Evolutionary conservation across 2,329 filamentous ascomycete genomes (phyloP), one percentile per base, ranked within the genome.

Genomic region (Curvularia spicifera): DNA sequence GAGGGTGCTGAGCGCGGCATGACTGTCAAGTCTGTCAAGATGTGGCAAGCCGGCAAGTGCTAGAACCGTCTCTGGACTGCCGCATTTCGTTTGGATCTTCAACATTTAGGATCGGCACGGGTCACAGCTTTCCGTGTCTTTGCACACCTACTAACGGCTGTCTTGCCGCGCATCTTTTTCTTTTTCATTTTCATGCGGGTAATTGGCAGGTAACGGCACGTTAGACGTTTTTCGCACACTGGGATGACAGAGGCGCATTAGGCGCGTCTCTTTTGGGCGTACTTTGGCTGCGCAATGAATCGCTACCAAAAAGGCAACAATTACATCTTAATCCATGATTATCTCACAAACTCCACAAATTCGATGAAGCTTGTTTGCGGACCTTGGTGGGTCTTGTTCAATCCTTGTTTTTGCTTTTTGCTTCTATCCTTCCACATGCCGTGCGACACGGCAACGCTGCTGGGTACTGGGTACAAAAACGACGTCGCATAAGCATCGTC

Each of bases 21-120:
- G 82, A 83, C 89, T 71, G 79, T 93, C 29, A 87, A 84, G 71
- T 87, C 84, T 63, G 89, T 93, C 31, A 80, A 85, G 64, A 81
- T 81, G 73, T 80, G 72, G 76, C 78, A 79, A 67, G 75, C 80
- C 62, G 71, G 69, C 43, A 55, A 60, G 22, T 72, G 70, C 64
- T 71, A 57, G 29, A 35, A 12, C 8, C 26, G 4, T 15, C 18
- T 18, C 24, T 20, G n/a, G 26, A 24, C 20, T 33, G 39, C 47
- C 24, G 46, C 33, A 18, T 24, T 15, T 42, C 20, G 22, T 28
- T 39, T 42, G 39, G 8, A 28, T 57, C 22, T 53, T 44, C 10
- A 40, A 15, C n/a, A 29, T n/a, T 29, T 37, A 28, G 28, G 33
- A 45, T 37, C 24, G 29, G 6, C 31, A 22, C 39, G 31, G 28